These are phyloP conservation scores for Colletotrichum trifolii DNA, from an alignment of 2,329 filamentous ascomycete genomes.

Conservation along the genomic window DNA sequence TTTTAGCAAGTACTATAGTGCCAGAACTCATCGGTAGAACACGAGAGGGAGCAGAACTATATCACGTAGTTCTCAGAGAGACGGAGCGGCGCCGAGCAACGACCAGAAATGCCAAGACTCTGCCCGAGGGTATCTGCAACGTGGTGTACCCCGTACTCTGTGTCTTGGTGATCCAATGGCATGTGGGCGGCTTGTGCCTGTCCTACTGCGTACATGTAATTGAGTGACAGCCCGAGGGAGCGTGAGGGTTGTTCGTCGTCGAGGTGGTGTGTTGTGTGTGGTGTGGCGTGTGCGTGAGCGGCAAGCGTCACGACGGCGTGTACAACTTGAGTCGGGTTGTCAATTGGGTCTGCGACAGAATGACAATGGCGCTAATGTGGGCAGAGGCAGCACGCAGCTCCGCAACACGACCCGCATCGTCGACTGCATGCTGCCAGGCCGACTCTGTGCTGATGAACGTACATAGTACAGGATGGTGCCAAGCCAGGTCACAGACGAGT, in stretches of 20 bases:
- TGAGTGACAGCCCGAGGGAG: no score
- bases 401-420: no score
- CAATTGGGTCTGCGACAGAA: conserved; percentile 25
- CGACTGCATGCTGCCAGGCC: no score
- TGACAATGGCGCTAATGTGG: conserved; percentile 33
- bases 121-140: no score
- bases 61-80: not conserved
- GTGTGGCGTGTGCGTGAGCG: conserved; percentile 13
- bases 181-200: not conserved
- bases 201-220: conserved; percentile 3
- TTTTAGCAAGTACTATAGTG: not conserved
- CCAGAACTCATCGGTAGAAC: not conserved
- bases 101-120: not conserved
- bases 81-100: conserved; percentile 7
- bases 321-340: conserved; percentile 20
- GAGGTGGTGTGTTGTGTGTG: not conserved
- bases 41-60: not conserved
- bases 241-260: no score
- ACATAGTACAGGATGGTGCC: no score
- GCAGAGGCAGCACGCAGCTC: conserved; percentile 28
- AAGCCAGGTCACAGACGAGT: conserved; percentile 21
- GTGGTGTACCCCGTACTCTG: no score
- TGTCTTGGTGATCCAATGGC: conserved; percentile 7
- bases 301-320: conserved; percentile 25
- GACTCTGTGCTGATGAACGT: no score